These are phyloP conservation scores for Aspergillus sparsus DNA, from an alignment of 495 filamentous ascomycete species.

Conservation along the genomic window DNA sequence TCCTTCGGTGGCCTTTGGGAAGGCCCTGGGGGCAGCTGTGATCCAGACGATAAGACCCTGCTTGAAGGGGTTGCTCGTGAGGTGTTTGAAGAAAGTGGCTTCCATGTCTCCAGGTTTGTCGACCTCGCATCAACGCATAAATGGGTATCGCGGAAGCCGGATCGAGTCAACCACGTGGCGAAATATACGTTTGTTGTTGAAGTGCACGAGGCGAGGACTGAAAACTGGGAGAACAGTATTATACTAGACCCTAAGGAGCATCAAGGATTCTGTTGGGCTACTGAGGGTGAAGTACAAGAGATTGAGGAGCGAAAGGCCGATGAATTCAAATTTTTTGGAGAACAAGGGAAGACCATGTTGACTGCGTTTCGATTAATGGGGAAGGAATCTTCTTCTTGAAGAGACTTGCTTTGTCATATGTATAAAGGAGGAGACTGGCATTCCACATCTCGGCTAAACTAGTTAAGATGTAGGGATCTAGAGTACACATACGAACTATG, in stretches of 20 bases:
- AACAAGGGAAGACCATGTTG: constrained; percentile 20
- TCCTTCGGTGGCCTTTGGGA: constrained; percentile 57
- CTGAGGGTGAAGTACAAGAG: constrained; percentile 38
- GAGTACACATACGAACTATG: neutral
- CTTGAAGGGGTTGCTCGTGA: constrained; percentile 57
- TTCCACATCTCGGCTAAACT: too few species aligned
- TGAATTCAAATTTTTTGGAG: constrained; percentile 21
- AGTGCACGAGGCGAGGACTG: constrained; percentile 29
- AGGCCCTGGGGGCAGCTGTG: constrained; percentile 56
- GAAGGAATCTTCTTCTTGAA: neutral
- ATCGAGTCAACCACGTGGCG: constrained; percentile 21
- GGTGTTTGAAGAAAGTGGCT: constrained; percentile 59
- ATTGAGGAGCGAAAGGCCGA: constrained; percentile 24
- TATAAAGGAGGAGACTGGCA: neutral
- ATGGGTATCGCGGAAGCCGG: constrained; percentile 28
- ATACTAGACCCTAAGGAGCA: constrained; percentile 47
- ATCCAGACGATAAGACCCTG: constrained; percentile 44
- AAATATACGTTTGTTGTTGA: constrained; percentile 46
- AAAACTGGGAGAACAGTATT: constrained; percentile 33
- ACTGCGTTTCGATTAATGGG: constrained; percentile 22
- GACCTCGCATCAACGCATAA: constrained; percentile 42
- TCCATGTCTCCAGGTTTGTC: constrained; percentile 48
- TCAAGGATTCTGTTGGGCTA: constrained; percentile 46
- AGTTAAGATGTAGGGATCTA: too few species aligned
- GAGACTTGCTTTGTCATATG: neutral